These are phyloP conservation scores for Emergomyces pasteurianus DNA, from an alignment of 2,329 filamentous ascomycete genomes.

Conservation along the genomic window DNA sequence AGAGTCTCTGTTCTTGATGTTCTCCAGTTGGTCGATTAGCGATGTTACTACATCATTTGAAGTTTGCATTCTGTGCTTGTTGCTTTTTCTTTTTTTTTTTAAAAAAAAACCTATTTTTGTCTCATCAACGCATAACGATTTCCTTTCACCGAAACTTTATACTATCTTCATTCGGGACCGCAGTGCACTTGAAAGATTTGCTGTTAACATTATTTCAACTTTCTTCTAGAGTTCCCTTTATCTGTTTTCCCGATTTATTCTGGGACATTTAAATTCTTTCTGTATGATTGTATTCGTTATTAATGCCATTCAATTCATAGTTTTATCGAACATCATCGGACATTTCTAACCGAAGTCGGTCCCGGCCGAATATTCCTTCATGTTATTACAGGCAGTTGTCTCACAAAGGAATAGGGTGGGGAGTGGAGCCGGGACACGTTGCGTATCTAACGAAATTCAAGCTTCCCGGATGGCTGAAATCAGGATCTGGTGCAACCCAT, in stretches of 20 bases:
- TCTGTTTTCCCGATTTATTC: slow-evolving; percentile 16
- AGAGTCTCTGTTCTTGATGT: slow-evolving; percentile 24
- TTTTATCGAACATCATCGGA: background rate
- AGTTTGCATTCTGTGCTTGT: background rate
- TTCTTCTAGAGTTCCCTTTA: slow-evolving; percentile 13
- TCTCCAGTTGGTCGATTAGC: background rate
- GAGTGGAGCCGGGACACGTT: background rate
- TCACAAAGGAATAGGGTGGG: background rate
- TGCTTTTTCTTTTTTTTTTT: background rate
- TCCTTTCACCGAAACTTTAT: background rate
- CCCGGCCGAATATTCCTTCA: background rate
- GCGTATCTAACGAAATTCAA: background rate
- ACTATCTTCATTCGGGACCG: slow-evolving; percentile 1
- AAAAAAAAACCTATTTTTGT: too few relatives aligned
- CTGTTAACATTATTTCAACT: background rate
- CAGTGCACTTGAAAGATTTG: slow-evolving; percentile 1
- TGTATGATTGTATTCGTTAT: slow-evolving; percentile 1
- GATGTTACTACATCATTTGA: background rate
- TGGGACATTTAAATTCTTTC: slow-evolving; percentile 13
- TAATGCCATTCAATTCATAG: background rate
- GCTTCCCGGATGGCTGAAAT: background rate
- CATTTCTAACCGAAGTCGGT: background rate
- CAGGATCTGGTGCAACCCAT: background rate
- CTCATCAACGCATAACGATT: slow-evolving; percentile 1
- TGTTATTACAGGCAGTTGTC: background rate